Evolutionary conservation across 768 basidiomycete genomes (phyloP).

Genomic region (Boletus patriciae): DNA sequence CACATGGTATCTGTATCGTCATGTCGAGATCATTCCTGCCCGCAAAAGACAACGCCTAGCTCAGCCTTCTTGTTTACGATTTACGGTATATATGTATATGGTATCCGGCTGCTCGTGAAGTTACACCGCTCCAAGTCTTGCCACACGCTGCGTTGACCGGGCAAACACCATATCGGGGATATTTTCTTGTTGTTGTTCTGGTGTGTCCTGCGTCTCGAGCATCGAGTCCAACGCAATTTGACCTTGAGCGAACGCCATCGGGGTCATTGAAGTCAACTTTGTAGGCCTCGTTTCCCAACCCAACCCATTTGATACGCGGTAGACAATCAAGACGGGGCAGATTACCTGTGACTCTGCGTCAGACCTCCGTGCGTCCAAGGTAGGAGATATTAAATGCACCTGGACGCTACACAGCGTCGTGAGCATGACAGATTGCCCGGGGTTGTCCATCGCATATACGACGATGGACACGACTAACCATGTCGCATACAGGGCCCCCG

Average conservation of each 20-base stretch:
- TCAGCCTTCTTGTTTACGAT: too few relatives aligned
- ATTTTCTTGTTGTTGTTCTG: too few relatives aligned
- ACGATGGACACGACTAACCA: not conserved
- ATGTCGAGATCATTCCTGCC: too few relatives aligned
- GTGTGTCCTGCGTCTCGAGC: too few relatives aligned
- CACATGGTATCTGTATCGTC: too few relatives aligned
- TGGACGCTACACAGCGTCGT: not conserved
- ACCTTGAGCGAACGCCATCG: not conserved
- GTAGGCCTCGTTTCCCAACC: not conserved
- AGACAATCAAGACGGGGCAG: not conserved
- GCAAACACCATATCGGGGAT: too few relatives aligned
- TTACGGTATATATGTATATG: too few relatives aligned
- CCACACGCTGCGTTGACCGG: too few relatives aligned
- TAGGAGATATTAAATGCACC: not conserved
- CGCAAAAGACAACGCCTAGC: too few relatives aligned
- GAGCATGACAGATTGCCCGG: not conserved
- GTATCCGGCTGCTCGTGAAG: too few relatives aligned
- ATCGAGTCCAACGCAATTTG: not conserved
- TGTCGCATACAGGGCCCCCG: not conserved
- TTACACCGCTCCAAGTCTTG: too few relatives aligned
- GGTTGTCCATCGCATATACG: not conserved
- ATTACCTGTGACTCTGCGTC: not conserved
- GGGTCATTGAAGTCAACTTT: not conserved
- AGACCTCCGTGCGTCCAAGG: not conserved
- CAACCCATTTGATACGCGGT: not conserved